Conservation (phyloP, 108 stramenopile genomes). For the Cyclotella kingstonii region DNA sequence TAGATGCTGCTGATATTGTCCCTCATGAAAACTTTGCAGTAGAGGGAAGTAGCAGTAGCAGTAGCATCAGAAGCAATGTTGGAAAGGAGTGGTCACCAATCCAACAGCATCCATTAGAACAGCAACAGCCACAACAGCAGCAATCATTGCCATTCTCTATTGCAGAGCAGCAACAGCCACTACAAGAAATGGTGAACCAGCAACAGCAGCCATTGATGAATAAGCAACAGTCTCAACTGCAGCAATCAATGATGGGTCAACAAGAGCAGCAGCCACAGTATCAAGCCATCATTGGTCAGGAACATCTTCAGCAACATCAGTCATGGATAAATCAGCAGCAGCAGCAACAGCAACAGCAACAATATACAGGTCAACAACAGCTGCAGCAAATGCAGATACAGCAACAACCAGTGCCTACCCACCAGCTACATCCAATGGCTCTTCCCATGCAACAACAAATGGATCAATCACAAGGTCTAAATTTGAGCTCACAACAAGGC, state of each 20-base stretch:
- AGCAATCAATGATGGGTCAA: slow-evolving; percentile 1
- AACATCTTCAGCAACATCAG: background rate
- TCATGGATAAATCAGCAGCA: background rate
- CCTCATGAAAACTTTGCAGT: too few species aligned
- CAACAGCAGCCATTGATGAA: background rate
- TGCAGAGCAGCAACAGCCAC: slow-evolving; percentile 3
- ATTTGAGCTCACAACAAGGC: too few species aligned
- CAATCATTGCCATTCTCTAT: background rate
- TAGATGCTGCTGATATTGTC: too few species aligned
- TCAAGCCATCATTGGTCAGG: background rate
- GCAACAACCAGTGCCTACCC: too few species aligned
- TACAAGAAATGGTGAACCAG: background rate
- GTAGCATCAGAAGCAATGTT: too few species aligned
- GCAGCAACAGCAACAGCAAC: slow-evolving; percentile 2
- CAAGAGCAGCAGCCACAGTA: background rate
- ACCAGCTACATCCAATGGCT: too few species aligned
- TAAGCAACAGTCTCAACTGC: background rate
- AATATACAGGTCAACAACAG: too few species aligned
- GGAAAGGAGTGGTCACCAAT: too few species aligned
- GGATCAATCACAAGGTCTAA: too few species aligned
- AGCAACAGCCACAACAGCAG: background rate
- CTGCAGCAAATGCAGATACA: too few species aligned
- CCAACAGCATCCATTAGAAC: background rate
- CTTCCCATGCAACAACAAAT: too few species aligned
- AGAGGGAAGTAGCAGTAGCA: too few species aligned